phyloP scores from a whole-genome alignment of 1,139 yeast species.

The Scheffersomyces illinoinensis region DNA sequence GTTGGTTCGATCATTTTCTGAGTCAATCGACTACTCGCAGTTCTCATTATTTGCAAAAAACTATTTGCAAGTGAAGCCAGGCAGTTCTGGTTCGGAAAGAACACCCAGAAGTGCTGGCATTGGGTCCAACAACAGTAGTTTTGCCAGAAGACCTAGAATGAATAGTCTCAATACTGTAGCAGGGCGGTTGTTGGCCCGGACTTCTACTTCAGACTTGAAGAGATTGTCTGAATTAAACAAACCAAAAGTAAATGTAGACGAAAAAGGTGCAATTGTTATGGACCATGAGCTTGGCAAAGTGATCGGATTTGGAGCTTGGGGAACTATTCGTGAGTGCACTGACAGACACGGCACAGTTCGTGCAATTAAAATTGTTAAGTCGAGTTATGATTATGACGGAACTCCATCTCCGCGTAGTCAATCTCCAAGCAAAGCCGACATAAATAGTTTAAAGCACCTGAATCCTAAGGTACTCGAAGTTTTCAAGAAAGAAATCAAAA shows the following conservation, averaged over 20 bases:
- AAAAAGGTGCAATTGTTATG: slow-evolving; percentile 61
- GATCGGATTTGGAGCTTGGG: slow-evolving; percentile 94
- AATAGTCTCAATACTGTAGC: slow-evolving; percentile 44
- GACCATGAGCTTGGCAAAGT: slow-evolving; percentile 67
- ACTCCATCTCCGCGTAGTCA: slow-evolving; percentile 7
- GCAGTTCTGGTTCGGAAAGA: slow-evolving; percentile 19
- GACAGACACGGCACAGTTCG: slow-evolving; percentile 43
- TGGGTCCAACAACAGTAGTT: slow-evolving; percentile 26
- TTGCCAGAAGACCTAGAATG: slow-evolving; percentile 30
- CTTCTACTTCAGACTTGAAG: slow-evolving; percentile 40
- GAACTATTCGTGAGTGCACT: slow-evolving; percentile 76
- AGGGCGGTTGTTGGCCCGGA: slow-evolving; percentile 40
- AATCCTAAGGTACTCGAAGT: slow-evolving; percentile 43
- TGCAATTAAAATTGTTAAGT: slow-evolving; percentile 78
- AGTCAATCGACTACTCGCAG: slow-evolving; percentile 53
- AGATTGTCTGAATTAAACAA: slow-evolving; percentile 21
- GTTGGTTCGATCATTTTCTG: slow-evolving; percentile 55
- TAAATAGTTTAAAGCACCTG: slow-evolving; percentile 7
- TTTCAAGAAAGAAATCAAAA: slow-evolving; percentile 67
- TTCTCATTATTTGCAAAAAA: slow-evolving; percentile 46
- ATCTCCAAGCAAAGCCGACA: slow-evolving; percentile 8
- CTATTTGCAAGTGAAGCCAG: slow-evolving; percentile 17
- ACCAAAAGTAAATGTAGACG: slow-evolving; percentile 48
- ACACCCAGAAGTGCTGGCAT: slow-evolving; percentile 22
- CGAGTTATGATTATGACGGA: slow-evolving; percentile 38